These are phyloP conservation scores for Trypanosoma brucei DNA, from an alignment of 208 protist species.

Conservation along the genomic window DNA sequence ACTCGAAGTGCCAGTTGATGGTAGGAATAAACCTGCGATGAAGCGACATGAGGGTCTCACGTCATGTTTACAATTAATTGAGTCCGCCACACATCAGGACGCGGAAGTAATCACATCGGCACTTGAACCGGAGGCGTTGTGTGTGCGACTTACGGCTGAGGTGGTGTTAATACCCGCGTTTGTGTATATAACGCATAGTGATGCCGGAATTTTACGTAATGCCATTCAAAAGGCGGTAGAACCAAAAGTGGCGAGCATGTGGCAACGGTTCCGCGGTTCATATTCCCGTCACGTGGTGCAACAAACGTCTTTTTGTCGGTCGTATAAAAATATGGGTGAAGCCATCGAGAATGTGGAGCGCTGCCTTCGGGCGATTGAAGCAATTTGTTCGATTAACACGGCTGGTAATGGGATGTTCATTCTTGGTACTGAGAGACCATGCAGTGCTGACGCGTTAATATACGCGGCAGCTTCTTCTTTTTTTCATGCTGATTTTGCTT, in stretches of 20 bases:
- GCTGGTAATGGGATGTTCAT: constrained; percentile 43
- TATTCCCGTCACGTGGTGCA: constrained; percentile 47
- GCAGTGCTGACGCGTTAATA: constrained; percentile 57
- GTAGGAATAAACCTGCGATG: background rate
- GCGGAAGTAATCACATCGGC: constrained; percentile 30
- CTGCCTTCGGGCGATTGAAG: constrained; percentile 48
- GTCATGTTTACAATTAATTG: constrained; percentile 37
- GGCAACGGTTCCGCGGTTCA: constrained; percentile 48
- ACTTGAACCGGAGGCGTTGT: constrained; percentile 27
- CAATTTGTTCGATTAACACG: constrained; percentile 27
- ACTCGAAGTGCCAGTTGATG: constrained; percentile 3
- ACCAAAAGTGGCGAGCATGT: constrained; percentile 55
- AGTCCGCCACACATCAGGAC: constrained; percentile 21
- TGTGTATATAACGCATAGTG: constrained; percentile 60
- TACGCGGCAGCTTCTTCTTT: constrained; percentile 73
- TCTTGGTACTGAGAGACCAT: constrained; percentile 49
- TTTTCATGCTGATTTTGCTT: constrained; percentile 64
- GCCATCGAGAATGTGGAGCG: constrained; percentile 44
- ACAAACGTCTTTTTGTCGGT: constrained; percentile 33
- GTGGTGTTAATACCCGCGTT: constrained; percentile 75
- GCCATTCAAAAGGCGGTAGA: constrained; percentile 45
- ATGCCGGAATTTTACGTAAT: constrained; percentile 39
- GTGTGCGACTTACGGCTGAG: constrained; percentile 40
- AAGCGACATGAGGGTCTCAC: constrained; percentile 30
- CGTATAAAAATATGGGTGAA: constrained; percentile 33